These are phyloP conservation scores for Chrysosporium keratinophilum DNA, from an alignment of 2,329 filamentous ascomycete genomes.

Conservation along the genomic window DNA sequence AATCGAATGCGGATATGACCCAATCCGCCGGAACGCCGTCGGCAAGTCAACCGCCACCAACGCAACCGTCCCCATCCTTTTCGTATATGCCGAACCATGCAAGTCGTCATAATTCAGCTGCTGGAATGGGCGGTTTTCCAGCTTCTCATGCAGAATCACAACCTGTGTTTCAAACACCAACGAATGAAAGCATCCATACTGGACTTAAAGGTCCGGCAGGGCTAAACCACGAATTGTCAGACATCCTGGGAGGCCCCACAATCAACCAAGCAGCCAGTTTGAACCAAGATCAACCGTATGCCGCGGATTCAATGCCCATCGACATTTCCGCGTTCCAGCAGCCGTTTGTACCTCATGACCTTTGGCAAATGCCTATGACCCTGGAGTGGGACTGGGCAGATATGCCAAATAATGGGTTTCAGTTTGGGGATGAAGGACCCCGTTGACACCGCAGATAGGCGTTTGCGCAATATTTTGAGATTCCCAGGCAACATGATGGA, in stretches of 20 bases:
- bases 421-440: constrained; percentile 7
- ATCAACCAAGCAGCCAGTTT: constrained; percentile 11
- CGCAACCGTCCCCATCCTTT: constrained; percentile 4
- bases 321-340: constrained; percentile 55
- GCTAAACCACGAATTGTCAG: constrained; percentile 15
- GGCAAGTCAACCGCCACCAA: neutral
- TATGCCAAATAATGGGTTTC: constrained; percentile 15
- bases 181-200: neutral
- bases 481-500: too few relatives aligned
- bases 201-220: constrained; percentile 6
- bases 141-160: constrained; percentile 7
- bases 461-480: neutral
- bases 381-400: constrained; percentile 77
- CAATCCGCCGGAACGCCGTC: neutral
- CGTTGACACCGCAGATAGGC: neutral
- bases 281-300: constrained; percentile 18
- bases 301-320: constrained; percentile 24
- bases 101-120: neutral
- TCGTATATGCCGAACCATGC: constrained; percentile 2
- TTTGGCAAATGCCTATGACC: constrained; percentile 94
- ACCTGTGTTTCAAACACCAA: constrained; percentile 4
- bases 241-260: constrained; percentile 28
- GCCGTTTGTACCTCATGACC: constrained; percentile 79
- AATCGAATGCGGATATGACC: constrained; percentile 2
- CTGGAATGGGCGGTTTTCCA: constrained; percentile 7